phyloP scores from a whole-genome alignment of 2,329 filamentous ascomycete genomes.

The Calonectria pauciramosa region DNA sequence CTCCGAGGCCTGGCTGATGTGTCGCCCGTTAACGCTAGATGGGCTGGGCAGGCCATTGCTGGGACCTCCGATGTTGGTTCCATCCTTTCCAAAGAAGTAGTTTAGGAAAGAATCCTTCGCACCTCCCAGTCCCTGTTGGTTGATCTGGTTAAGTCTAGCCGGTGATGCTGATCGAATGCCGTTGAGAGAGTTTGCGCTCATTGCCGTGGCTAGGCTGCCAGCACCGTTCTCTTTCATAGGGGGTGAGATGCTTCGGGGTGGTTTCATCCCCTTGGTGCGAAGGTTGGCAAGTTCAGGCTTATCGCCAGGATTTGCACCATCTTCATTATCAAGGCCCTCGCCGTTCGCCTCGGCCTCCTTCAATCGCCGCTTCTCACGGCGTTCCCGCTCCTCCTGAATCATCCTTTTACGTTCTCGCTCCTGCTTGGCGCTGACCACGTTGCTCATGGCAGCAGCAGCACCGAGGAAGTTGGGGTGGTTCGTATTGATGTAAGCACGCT shows the following conservation, averaged over 20 bases:
- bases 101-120: constrained; percentile 94
- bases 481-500: constrained; percentile 98
- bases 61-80: constrained; percentile 56
- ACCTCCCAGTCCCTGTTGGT: constrained; percentile 70
- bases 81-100: constrained; percentile 99
- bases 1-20: constrained; percentile 84
- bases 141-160: constrained; percentile 72
- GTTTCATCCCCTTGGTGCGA: constrained; percentile 50
- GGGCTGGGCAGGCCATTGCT: constrained; percentile 49
- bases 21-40: constrained; percentile 60
- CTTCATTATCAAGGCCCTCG: constrained; percentile 73
- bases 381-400: constrained; percentile 86
- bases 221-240: constrained; percentile 78
- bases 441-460: constrained; percentile 96
- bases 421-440: constrained; percentile 94
- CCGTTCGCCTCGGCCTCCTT: constrained; percentile 91
- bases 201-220: constrained; percentile 70
- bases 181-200: constrained; percentile 63
- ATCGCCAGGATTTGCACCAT: constrained; percentile 55
- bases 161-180: constrained; percentile 60
- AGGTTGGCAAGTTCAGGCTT: constrained; percentile 66
- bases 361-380: constrained; percentile 83
- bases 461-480: constrained; percentile 99
- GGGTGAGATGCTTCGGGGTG: constrained; percentile 86
- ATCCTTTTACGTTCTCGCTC: constrained; percentile 89